Evolutionary conservation across 139 green algal species (phyloP).

Genomic region (Deuterostichococcus epilithicus): DNA sequence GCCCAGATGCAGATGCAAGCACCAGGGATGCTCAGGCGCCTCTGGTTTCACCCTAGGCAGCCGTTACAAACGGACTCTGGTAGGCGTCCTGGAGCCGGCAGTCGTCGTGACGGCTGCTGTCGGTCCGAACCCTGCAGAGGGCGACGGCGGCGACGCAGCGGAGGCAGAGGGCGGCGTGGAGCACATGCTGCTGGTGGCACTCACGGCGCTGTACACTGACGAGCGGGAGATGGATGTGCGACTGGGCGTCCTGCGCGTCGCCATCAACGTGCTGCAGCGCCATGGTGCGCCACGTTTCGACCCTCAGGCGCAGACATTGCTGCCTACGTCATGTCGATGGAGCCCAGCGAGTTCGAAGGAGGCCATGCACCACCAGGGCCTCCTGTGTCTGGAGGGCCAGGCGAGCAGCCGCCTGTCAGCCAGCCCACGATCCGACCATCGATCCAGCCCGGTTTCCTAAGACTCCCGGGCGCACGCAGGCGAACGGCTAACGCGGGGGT

Average conservation of each 20-base stretch:
- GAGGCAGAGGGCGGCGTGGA: conserved; percentile 47
- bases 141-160: background rate
- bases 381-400: too few relatives aligned
- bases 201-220: conserved; percentile 64
- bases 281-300: conserved; percentile 27
- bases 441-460: background rate
- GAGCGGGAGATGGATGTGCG: conserved; percentile 60
- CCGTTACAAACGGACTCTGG: too few relatives aligned
- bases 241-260: conserved; percentile 61
- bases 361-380: too few relatives aligned
- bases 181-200: conserved; percentile 75
- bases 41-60: too few relatives aligned
- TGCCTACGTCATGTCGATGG: too few relatives aligned
- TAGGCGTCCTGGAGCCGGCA: background rate
- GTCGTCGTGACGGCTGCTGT: background rate
- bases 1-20: too few relatives aligned
- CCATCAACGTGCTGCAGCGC: conserved; percentile 68
- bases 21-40: too few relatives aligned
- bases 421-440: background rate
- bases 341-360: too few relatives aligned
- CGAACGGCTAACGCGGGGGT: conserved; percentile 67
- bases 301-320: background rate
- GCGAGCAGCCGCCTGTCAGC: background rate
- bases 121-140: background rate
- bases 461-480: conserved; percentile 51